Conservation (phyloP, 768 basidiomycete genomes). For the Trametes maxima region DNA sequence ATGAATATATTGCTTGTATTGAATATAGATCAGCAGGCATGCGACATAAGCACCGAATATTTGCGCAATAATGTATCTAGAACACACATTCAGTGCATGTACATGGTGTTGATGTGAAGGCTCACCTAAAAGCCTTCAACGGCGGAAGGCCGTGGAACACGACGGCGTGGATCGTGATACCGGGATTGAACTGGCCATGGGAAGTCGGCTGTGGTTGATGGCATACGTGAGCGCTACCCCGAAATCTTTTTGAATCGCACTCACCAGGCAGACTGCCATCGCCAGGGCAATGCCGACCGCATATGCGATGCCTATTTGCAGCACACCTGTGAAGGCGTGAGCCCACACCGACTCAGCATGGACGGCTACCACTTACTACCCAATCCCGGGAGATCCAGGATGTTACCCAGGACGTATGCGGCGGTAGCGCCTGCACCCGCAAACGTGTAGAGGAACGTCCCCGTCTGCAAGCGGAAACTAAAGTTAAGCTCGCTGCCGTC, state of each 20-base stretch:
- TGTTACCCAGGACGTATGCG: slow-evolving; percentile 33
- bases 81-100: background rate
- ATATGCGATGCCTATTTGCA: slow-evolving; percentile 41
- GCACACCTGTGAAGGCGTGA: slow-evolving; percentile 28
- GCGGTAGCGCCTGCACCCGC: slow-evolving; percentile 37
- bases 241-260: background rate
- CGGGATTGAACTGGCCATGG: slow-evolving; percentile 51
- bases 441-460: slow-evolving; percentile 34
- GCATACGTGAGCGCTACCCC: background rate
- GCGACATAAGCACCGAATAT: slow-evolving; percentile 68
- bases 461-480: slow-evolving; percentile 18
- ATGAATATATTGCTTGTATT: slow-evolving; percentile 57
- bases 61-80: slow-evolving; percentile 67
- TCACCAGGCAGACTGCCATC: slow-evolving; percentile 29
- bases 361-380: slow-evolving; percentile 32
- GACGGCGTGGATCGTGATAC: slow-evolving; percentile 55
- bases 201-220: slow-evolving; percentile 30
- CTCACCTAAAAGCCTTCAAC: slow-evolving; percentile 52
- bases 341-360: background rate
- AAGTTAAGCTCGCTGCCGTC: background rate
- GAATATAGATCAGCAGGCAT: slow-evolving; percentile 58
- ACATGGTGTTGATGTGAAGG: background rate
- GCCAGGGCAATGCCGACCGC: slow-evolving; percentile 43
- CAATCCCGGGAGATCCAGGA: slow-evolving; percentile 26
- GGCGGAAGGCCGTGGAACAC: slow-evolving; percentile 58